Conservation (phyloP, 345 rosid species). For the Ailanthus altissimus region DNA sequence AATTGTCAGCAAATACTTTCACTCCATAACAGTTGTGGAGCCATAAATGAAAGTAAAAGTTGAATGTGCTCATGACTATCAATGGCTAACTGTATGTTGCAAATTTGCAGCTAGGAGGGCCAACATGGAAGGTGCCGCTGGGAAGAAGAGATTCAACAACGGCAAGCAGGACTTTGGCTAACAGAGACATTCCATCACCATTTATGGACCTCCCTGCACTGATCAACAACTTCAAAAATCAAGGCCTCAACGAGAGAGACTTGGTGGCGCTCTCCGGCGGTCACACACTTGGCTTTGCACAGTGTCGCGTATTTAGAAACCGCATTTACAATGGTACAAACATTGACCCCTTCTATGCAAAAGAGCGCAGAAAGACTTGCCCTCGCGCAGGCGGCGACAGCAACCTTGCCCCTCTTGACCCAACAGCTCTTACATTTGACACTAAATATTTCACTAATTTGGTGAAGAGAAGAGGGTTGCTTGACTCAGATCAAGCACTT, state of each 20-base stretch:
- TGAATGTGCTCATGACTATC: not conserved
- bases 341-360: slow-evolving; percentile 39
- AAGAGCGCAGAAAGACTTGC: slow-evolving; percentile 31
- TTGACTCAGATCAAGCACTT: slow-evolving; percentile 51
- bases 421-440: slow-evolving; percentile 39
- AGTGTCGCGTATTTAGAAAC: slow-evolving; percentile 31
- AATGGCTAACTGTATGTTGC: not conserved
- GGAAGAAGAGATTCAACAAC: slow-evolving; percentile 55
- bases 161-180: slow-evolving; percentile 28
- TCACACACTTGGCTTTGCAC: slow-evolving; percentile 51
- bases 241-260: slow-evolving; percentile 45
- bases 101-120: slow-evolving; percentile 46
- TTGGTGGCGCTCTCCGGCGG: slow-evolving; percentile 55
- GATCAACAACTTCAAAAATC: slow-evolving; percentile 38
- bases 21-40: too few species aligned
- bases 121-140: slow-evolving; percentile 38
- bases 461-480: slow-evolving; percentile 40
- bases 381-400: slow-evolving; percentile 31
- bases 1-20: too few species aligned
- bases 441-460: slow-evolving; percentile 35
- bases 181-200: slow-evolving; percentile 38
- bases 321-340: slow-evolving; percentile 39
- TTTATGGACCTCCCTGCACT: slow-evolving; percentile 39
- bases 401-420: slow-evolving; percentile 40
- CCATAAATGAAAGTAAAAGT: too few species aligned